These are phyloP conservation scores for Orbilia oligospora DNA, from an alignment of 2,329 filamentous ascomycete species.

Conservation along the genomic window DNA sequence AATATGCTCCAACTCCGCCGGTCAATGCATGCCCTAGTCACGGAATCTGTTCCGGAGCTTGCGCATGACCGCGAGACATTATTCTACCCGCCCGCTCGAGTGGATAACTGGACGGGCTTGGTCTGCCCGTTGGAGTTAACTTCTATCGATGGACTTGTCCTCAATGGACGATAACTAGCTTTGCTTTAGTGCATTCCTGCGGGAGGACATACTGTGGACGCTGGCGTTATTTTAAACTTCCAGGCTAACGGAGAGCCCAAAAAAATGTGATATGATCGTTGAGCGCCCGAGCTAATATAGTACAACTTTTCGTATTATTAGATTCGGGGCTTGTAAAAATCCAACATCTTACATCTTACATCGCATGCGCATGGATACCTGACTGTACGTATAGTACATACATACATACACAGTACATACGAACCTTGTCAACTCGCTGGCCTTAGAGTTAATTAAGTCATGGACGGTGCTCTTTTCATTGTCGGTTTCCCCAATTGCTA, in stretches of 20 bases:
- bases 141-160: conserved; percentile 12
- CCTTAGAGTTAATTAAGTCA: not conserved
- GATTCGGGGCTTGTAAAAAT: conserved; percentile 14
- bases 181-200: conserved; percentile 37
- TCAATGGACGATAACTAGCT: conserved; percentile 20
- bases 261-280: conserved; percentile 44
- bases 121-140: not conserved
- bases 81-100: conserved; percentile 25
- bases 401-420: too few species aligned
- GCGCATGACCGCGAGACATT: conserved; percentile 25
- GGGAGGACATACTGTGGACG: conserved; percentile 10
- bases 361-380: not conserved
- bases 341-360: conserved; percentile 8
- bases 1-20: conserved; percentile 9
- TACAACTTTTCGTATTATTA: not conserved
- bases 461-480: conserved; percentile 3
- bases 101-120: conserved; percentile 10
- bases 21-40: conserved; percentile 48
- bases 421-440: conserved; percentile 7
- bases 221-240: conserved; percentile 33
- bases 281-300: not conserved
- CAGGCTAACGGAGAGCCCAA: not conserved
- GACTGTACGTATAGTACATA: too few species aligned
- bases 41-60: conserved; percentile 44
- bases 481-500: conserved; percentile 15